Evolutionary conservation across 148 eudicot genomes (phyloP).

Genomic region (Cornus controversa): DNA sequence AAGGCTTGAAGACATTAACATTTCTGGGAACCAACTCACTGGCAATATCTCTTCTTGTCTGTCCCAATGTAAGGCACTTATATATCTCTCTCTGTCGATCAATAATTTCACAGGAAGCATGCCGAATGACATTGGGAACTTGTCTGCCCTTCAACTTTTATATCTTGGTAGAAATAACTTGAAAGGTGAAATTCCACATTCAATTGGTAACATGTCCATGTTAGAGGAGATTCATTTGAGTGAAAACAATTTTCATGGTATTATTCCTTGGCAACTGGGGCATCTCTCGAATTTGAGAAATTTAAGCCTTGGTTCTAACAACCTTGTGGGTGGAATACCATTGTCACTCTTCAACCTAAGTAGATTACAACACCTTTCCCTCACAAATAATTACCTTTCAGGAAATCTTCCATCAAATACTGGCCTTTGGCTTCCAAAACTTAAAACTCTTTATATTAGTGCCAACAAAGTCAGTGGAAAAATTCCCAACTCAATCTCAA

Average conservation of each 20-base stretch:
- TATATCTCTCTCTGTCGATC: no score
- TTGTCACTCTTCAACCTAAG: no score
- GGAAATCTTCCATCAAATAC: not conserved
- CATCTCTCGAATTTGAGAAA: not conserved
- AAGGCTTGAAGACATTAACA: no score
- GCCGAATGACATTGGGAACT: not conserved
- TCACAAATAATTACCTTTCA: not conserved
- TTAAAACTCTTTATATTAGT: no score
- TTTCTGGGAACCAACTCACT: no score
- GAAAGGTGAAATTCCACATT: not conserved
- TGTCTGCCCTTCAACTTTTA: not conserved
- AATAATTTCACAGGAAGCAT: not conserved
- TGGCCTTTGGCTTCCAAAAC: not conserved
- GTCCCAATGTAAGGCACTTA: no score
- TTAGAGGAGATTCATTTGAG: not conserved
- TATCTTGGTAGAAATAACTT: not conserved
- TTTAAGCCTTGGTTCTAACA: not conserved
- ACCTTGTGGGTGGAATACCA: not conserved
- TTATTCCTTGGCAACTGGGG: not conserved
- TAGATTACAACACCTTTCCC: not conserved
- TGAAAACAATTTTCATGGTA: not conserved
- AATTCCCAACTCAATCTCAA: no score
- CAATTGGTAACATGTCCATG: not conserved
- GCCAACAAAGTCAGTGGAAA: no score
- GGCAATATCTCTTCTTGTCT: no score